phyloP scores from a whole-genome alignment of 148 eudicot genomes.

The Fallopia convolvulus region DNA sequence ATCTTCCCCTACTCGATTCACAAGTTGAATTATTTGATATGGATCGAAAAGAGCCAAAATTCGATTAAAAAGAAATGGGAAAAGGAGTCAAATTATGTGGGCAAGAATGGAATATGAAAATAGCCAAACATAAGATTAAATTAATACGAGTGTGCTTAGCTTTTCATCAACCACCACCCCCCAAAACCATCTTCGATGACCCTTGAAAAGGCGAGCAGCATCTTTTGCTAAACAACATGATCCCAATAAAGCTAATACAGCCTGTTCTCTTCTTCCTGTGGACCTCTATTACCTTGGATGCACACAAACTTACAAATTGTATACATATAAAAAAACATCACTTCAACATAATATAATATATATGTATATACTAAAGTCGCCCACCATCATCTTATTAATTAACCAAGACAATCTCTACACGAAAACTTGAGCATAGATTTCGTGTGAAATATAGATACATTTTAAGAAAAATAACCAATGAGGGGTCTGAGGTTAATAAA shows the following conservation, averaged over 20 bases:
- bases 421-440: background rate
- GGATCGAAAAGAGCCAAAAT: background rate
- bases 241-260: constrained; percentile 12
- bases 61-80: background rate
- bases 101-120: background rate
- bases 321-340: background rate
- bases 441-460: background rate
- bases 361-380: background rate
- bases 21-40: background rate
- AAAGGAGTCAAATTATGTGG: background rate
- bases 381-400: background rate
- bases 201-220: constrained; percentile 3
- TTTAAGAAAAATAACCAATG: background rate
- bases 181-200: constrained; percentile 1
- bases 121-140: constrained; percentile 9
- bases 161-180: constrained; percentile 4
- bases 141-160: background rate
- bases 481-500: background rate
- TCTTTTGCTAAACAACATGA: constrained; percentile 10
- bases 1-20: background rate
- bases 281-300: background rate
- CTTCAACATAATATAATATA: background rate
- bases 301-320: background rate
- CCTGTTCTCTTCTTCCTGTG: constrained; percentile 7
- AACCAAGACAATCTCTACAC: background rate